These are phyloP conservation scores for Ustilago loliicola DNA, from an alignment of 1,284 basidiomycete genomes.

Conservation along the genomic window DNA sequence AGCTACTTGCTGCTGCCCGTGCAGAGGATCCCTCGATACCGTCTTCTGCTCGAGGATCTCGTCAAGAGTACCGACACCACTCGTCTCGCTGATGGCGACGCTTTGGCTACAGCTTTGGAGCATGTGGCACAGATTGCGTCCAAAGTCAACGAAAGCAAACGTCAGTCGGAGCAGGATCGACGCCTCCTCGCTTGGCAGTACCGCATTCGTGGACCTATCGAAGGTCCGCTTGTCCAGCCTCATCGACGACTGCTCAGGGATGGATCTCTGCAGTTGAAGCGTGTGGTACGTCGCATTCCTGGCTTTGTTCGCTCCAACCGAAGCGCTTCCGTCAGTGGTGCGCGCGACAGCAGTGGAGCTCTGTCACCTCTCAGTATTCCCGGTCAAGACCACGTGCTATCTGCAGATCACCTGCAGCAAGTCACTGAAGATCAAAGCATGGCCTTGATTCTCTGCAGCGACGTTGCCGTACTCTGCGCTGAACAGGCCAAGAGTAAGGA, in stretches of 20 bases:
- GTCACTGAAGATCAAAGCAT: constrained; percentile 50
- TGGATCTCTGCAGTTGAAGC: constrained; percentile 82
- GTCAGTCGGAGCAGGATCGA: constrained; percentile 70
- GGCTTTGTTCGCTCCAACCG: constrained; percentile 75
- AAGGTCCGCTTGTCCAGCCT: constrained; percentile 95
- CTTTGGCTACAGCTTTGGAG: constrained; percentile 57
- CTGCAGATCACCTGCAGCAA: constrained; percentile 86
- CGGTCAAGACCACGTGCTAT: constrained; percentile 74
- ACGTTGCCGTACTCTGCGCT: constrained; percentile 88
- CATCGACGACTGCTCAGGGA: constrained; percentile 79
- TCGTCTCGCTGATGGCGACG: constrained; percentile 42
- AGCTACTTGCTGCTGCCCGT: constrained; percentile 94
- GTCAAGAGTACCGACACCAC: constrained; percentile 56
- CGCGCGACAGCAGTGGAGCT: constrained; percentile 5
- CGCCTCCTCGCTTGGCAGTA: constrained; percentile 78
- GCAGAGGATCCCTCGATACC: constrained; percentile 95
- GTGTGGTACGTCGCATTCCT: constrained; percentile 88
- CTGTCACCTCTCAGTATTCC: constrained; percentile 8
- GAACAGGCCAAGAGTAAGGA: constrained; percentile 73
- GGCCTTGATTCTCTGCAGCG: constrained; percentile 82
- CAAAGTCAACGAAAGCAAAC: constrained; percentile 69
- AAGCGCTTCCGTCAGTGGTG: constrained; percentile 23
- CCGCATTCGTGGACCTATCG: constrained; percentile 89
- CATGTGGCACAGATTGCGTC: constrained; percentile 64
- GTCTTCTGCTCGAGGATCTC: constrained; percentile 76